phyloP scores from a whole-genome alignment of 2,329 filamentous ascomycete species.

The Claviceps sp. region DNA sequence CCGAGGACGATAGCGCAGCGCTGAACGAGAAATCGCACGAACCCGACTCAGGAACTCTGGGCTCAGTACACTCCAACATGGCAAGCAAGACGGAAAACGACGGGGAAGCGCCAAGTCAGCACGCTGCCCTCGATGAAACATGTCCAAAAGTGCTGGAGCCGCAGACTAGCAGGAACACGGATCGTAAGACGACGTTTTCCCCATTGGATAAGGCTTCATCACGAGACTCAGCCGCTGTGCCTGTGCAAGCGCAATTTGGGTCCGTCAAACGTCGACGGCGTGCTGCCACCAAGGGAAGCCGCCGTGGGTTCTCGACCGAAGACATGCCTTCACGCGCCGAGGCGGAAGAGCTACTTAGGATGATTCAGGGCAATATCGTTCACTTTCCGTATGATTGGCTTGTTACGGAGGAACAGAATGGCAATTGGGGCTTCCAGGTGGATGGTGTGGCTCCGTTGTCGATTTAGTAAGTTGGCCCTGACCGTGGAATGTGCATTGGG shows the following conservation, averaged over 20 bases:
- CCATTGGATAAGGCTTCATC: conserved; percentile 34
- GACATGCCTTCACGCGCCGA: conserved; percentile 64
- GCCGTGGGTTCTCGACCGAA: conserved; percentile 52
- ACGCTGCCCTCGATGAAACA: conserved; percentile 28
- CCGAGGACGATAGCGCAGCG: conserved; percentile 15
- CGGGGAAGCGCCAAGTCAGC: conserved; percentile 26
- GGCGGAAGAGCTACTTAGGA: conserved; percentile 65
- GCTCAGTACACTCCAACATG: conserved; percentile 27
- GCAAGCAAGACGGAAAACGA: conserved; percentile 5
- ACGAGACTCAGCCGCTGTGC: conserved; percentile 17
- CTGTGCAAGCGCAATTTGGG: conserved; percentile 22
- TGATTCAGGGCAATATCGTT: conserved; percentile 81
- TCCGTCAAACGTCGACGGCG: conserved; percentile 51
- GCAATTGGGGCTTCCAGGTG: conserved; percentile 94
- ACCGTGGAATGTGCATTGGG: no score
- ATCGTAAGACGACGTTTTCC: conserved; percentile 44
- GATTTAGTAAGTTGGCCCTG: conserved; percentile 63
- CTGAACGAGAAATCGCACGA: conserved; percentile 21
- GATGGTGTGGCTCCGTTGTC: conserved; percentile 92
- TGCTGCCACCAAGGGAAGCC: conserved; percentile 56
- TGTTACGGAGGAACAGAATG: conserved; percentile 76
- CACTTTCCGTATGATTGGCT: conserved; percentile 96
- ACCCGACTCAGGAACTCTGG: conserved; percentile 6
- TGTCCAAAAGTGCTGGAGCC: conserved; percentile 20
- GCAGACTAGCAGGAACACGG: conserved; percentile 25